A percentile compares a stretch with the other conserved stretches of the same genome.
These are phyloP conservation scores for Metschnikowia rubicola DNA, from an alignment of 805 yeast genomes.

Conservation along the genomic window DNA sequence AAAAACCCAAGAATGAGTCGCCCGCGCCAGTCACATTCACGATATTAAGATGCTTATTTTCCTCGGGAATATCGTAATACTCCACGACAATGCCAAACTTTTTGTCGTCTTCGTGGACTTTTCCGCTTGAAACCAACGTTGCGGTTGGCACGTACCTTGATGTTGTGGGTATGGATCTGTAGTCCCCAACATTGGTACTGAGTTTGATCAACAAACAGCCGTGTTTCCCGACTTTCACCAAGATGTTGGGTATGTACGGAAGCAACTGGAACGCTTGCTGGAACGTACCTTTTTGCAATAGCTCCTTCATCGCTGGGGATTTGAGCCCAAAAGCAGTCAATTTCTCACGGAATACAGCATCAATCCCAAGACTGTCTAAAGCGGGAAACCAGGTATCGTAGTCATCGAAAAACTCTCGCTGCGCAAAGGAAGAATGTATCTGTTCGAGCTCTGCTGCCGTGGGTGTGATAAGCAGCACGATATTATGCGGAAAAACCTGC, in stretches of 20 bases:
- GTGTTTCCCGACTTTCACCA: conserved; percentile 63
- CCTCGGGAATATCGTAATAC: conserved; percentile 48
- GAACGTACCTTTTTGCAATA: conserved; percentile 43
- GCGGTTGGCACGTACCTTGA: conserved; percentile 26
- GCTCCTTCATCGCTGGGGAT: conserved; percentile 19
- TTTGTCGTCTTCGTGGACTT: conserved; percentile 13
- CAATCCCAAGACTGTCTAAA: conserved; percentile 56
- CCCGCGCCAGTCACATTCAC: conserved; percentile 87
- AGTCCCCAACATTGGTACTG: conserved; percentile 31
- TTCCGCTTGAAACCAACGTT: conserved; percentile 22
- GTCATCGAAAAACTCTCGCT: conserved; percentile 42
- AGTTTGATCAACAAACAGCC: conserved; percentile 51
- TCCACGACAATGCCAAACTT: conserved; percentile 57
- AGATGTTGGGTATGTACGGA: conserved; percentile 65
- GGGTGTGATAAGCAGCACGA: conserved; percentile 57
- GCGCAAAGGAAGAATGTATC: conserved; percentile 49
- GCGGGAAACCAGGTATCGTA: conserved; percentile 71
- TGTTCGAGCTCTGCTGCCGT: conserved; percentile 59
- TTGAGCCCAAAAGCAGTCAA: conserved; percentile 32
- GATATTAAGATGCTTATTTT: conserved; percentile 32
- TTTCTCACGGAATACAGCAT: conserved; percentile 43
- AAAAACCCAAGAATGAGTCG: conserved; percentile 69
- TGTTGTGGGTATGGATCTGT: conserved; percentile 32
- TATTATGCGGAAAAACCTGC: conserved; percentile 46
- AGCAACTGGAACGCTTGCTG: conserved; percentile 70